Base-by-base conservation (phyloP, 2,329 filamentous ascomycete species). In the Microdochium bolleyi region DNA sequence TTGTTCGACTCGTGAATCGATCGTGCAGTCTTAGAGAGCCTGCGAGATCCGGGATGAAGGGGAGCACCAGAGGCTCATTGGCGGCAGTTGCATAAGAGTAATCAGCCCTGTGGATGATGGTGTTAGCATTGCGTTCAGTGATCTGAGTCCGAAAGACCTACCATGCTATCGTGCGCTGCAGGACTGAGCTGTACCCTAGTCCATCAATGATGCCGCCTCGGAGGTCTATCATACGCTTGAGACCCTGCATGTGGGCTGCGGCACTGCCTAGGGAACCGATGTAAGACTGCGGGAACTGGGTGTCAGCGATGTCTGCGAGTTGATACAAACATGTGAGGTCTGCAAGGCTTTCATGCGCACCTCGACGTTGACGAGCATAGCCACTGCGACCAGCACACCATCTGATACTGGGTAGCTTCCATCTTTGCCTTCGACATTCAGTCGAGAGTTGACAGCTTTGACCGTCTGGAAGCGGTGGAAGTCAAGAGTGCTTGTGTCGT, bases 401-500 rank as follows among this genome's bases (percentile, higher is more conserved):
- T 67, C 65, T 7, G 65, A 67, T 7, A 67, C 64, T 1, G 64
- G 63, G 14, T 59, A 60, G 7, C 56, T 57, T 8, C 57, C 57
- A 52, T 58, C 58, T 38, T 62, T 65, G 24, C 64, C 62, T 50
- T 67, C 65, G 27, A 66, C 41, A 25, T 66, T 65, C 24, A 67
- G 53, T 50, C 65, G 59, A 46, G 65, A 58, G 49, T 67, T 67
- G 50, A 67, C 62, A 11, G 60, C 62, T 44, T 66, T 65, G 13
- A 67, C 61, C 11, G 65, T 62, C 52, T 67, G 62, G 34, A 66
- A 60, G 10, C 65, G 65, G 52, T 67, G 65, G 46, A 66, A 66
- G 49, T 67, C 65, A 49, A 67, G 62, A 9, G 63, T 67, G 24
- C 60, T 65, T 19, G 61, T 66, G 48, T 67, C 65, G 24, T 58